Evolutionary conservation across 441 rosid genomes (phyloP).

Genomic region (Populus hybrid): DNA sequence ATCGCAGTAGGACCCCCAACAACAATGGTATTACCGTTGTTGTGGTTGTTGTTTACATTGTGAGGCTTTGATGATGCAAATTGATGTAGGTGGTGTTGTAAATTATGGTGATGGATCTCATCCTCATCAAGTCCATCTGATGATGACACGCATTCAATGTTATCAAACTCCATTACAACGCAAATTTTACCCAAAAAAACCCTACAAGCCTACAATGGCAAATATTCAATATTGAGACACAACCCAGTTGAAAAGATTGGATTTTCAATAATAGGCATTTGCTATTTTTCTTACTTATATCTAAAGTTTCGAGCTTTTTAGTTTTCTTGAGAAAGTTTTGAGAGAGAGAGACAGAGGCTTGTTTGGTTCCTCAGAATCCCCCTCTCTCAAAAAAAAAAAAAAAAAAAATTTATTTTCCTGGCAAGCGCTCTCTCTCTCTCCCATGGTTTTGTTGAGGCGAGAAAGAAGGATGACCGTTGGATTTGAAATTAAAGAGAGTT

Average conservation of each 20-base stretch:
- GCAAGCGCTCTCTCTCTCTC: conserved; percentile 9
- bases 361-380: conserved; percentile 24
- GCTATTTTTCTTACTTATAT: neutral
- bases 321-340: neutral
- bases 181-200: neutral
- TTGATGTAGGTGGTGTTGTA: neutral
- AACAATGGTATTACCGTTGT: neutral
- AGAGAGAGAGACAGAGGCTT: conserved; percentile 12
- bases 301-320: neutral
- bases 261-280: neutral
- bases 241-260: neutral
- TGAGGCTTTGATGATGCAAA: neutral
- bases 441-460: conserved; percentile 14
- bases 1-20: neutral
- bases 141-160: conserved; percentile 68
- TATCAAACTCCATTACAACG: conserved; percentile 55
- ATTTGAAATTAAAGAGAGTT: conserved; percentile 13
- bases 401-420: conserved; percentile 32
- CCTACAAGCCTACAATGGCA: conserved; percentile 2
- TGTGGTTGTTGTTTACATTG: neutral
- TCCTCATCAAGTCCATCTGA: conserved; percentile 53
- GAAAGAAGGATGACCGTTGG: conserved; percentile 31
- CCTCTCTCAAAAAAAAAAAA: conserved; percentile 5
- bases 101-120: conserved; percentile 56
- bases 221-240: neutral